Conservation (phyloP, 495 filamentous ascomycete species). For the Amorphotheca resinae region DNA sequence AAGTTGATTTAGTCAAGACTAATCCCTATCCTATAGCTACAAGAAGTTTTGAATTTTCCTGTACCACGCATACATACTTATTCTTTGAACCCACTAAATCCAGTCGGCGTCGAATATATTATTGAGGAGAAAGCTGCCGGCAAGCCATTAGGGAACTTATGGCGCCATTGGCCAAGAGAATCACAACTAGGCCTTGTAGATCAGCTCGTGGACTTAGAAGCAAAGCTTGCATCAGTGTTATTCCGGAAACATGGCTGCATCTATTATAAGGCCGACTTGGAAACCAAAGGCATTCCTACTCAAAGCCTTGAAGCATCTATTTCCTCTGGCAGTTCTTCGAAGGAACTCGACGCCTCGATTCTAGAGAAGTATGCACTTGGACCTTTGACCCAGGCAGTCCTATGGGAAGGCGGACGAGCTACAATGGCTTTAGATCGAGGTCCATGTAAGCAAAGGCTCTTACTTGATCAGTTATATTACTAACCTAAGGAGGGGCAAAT, state of each 20-base stretch:
- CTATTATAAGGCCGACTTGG: conserved; percentile 29
- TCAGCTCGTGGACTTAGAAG: conserved; percentile 29
- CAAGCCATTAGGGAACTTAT: conserved; percentile 8
- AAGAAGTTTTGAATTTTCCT: conserved; percentile 23
- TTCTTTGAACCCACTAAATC: conserved; percentile 7
- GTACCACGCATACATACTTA: conserved; percentile 8
- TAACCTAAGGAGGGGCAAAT: conserved; percentile 15
- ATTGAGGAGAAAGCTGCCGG: conserved; percentile 12
- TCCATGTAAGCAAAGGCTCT: conserved; percentile 21
- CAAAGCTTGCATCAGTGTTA: conserved; percentile 22
- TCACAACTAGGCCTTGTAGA: conserved; percentile 23
- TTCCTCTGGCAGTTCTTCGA: background rate
- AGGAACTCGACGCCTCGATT: background rate
- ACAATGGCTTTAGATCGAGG: conserved; percentile 25
- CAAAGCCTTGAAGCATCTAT: conserved; percentile 3
- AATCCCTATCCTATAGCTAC: conserved; percentile 21
- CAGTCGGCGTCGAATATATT: conserved; percentile 16
- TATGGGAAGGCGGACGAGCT: conserved; percentile 20
- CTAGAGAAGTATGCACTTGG: conserved; percentile 9
- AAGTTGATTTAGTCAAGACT: background rate
- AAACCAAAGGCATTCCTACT: conserved; percentile 6
- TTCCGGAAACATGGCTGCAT: conserved; percentile 30
- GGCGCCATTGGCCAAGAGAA: conserved; percentile 22
- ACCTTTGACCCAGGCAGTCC: conserved; percentile 12
- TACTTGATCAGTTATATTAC: conserved; percentile 3